Evolutionary conservation across 768 basidiomycete genomes (phyloP).

Genomic region (Dacryopinax spathularia): DNA sequence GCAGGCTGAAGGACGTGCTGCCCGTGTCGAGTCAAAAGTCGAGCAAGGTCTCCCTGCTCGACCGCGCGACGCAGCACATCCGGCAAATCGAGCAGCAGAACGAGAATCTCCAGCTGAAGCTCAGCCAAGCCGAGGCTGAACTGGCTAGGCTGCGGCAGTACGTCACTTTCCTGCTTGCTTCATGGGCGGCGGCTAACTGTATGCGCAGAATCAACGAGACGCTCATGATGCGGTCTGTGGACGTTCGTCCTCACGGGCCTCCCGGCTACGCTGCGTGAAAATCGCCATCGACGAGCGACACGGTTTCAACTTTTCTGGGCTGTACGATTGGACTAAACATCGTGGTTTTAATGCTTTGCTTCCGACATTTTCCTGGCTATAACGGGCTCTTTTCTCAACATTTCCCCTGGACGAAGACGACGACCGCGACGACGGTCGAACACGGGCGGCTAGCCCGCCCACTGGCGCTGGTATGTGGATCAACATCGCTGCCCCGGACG

Average conservation of each 20-base stretch:
- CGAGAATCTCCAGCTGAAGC: slow-evolving; percentile 60
- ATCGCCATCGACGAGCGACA: slow-evolving; percentile 1
- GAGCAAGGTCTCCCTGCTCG: slow-evolving; percentile 80
- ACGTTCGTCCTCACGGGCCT: slow-evolving; percentile 15
- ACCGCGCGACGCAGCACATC: slow-evolving; percentile 68
- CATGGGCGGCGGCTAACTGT: background rate
- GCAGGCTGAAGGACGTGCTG: slow-evolving; percentile 77
- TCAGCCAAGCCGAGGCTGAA: slow-evolving; percentile 65
- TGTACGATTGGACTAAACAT: slow-evolving; percentile 4
- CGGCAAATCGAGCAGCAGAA: slow-evolving; percentile 72
- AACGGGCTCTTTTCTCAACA: background rate
- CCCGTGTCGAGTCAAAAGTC: slow-evolving; percentile 85
- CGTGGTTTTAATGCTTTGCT: slow-evolving; percentile 3
- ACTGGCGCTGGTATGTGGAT: background rate
- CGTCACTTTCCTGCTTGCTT: slow-evolving; percentile 12
- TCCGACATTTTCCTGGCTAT: background rate
- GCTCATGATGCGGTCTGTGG: slow-evolving; percentile 71
- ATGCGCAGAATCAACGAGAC: slow-evolving; percentile 61
- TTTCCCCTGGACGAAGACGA: background rate
- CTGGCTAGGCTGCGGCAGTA: slow-evolving; percentile 46
- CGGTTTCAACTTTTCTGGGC: background rate
- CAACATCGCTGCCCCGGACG: slow-evolving; percentile 1
- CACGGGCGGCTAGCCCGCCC: background rate
- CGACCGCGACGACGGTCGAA: background rate
- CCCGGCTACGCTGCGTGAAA: background rate